Percentiles rank a stretch among this genome's conserved stretches.
These are phyloP conservation scores for Plasmodium coatneyi DNA, from an alignment of 169 alveolate genomes.

Conservation along the genomic window DNA sequence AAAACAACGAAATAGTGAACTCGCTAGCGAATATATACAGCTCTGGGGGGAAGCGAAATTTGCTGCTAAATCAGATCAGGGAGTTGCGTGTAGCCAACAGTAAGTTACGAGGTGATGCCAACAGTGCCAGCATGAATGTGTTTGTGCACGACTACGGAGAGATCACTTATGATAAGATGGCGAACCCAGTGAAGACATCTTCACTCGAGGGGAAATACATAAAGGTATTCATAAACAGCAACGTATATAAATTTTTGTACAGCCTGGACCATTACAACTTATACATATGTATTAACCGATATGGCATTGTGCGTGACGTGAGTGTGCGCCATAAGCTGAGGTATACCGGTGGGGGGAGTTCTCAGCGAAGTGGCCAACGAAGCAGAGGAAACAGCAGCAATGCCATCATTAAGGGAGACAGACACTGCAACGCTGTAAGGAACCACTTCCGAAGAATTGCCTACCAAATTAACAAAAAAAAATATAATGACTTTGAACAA, in stretches of 20 bases:
- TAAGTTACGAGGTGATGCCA: not conserved
- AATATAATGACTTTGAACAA: slow-evolving; percentile 32
- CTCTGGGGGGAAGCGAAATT: not conserved
- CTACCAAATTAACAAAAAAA: slow-evolving; percentile 15
- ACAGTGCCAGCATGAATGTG: no score
- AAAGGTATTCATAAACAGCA: slow-evolving; percentile 32
- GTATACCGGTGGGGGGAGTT: not conserved
- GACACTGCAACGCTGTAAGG: slow-evolving; percentile 4
- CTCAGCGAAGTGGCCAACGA: not conserved
- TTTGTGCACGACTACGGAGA: not conserved
- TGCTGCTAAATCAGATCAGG: slow-evolving; percentile 22
- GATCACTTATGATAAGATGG: slow-evolving; percentile 24
- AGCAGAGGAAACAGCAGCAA: not conserved
- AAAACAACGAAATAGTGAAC: slow-evolving; percentile 21
- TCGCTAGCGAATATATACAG: slow-evolving; percentile 23
- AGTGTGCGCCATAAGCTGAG: slow-evolving; percentile 47
- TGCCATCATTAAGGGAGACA: slow-evolving; percentile 28
- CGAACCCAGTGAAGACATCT: not conserved
- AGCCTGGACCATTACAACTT: slow-evolving; percentile 49
- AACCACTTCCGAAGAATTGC: slow-evolving; percentile 1
- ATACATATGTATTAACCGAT: slow-evolving; percentile 23
- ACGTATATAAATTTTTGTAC: slow-evolving; percentile 40
- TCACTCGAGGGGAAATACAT: slow-evolving; percentile 26
- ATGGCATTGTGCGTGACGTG: slow-evolving; percentile 27
- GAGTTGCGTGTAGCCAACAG: slow-evolving; percentile 14